Percentiles rank a stretch among this genome's conserved stretches.
phyloP scores from a whole-genome alignment of 768 basidiomycete species.

The Mrakia blollopis region DNA sequence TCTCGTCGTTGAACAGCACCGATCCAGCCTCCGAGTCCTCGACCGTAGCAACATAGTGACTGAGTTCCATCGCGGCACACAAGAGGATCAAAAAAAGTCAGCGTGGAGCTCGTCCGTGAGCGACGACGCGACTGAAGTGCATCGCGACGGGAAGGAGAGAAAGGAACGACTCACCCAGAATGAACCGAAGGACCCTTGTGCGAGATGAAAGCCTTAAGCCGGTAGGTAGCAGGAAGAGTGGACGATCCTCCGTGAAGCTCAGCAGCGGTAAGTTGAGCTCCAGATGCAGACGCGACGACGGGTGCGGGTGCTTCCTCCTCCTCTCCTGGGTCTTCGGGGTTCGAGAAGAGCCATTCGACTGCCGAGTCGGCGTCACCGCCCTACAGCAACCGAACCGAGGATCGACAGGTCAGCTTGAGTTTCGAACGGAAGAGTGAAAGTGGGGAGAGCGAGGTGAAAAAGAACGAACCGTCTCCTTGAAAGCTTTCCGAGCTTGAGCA shows the following conservation, averaged over 20 bases:
- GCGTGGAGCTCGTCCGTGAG: not conserved
- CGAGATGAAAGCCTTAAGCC: constrained; percentile 87
- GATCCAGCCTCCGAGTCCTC: constrained; percentile 54
- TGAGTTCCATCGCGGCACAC: constrained; percentile 44
- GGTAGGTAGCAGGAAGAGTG: constrained; percentile 66
- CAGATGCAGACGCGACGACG: constrained; percentile 41
- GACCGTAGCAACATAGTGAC: constrained; percentile 71
- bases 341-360: constrained; percentile 92
- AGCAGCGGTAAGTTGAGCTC: not conserved
- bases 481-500: constrained; percentile 77
- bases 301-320: constrained; percentile 30
- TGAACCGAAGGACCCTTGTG: constrained; percentile 96
- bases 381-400: constrained; percentile 45
- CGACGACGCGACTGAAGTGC: too few relatives aligned
- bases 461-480: constrained; percentile 70
- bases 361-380: constrained; percentile 73
- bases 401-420: constrained; percentile 40
- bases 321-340: constrained; percentile 80
- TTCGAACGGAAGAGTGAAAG: not conserved
- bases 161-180: constrained; percentile 51
- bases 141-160: constrained; percentile 6
- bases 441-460: not conserved
- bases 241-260: constrained; percentile 51
- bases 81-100: too few relatives aligned
- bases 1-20: constrained; percentile 95